Base-by-base conservation (phyloP, 129 eudicot genomes). In the Rutidosis leptorrhynchoides region DNA sequence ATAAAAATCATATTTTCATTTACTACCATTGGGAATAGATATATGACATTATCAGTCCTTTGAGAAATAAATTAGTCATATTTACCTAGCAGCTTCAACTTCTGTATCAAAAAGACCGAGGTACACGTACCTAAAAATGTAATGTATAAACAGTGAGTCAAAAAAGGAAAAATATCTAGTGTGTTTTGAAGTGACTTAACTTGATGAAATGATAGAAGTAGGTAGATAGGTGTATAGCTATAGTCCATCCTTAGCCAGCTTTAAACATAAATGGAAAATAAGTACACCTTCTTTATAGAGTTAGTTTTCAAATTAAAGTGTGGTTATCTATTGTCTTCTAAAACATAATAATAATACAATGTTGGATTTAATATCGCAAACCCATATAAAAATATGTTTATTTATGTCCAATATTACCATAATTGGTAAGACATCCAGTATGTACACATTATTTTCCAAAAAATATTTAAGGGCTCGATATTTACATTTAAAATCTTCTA, bases 21-120 rank as follows among this genome's bases (percentile, higher is more conserved):
- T 20, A 27, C 23, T 25, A 35, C 58, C 65, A 2, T 37, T 26
- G 21, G 12, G 15, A 70, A 63, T 72, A 54, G 51, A 67, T 2
- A 26, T 20, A 69, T 46, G 68, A 71, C 62, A 57, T 9, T 19
- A 46, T 65, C 24, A 78, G 60, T 64, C 77, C 75, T 73, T 62
- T 28, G 20, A 80, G 59, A 67, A 71, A 25, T 43, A 6, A 60
- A 67, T 24, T 37, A 15, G 59, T 32, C 71, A 58, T 27, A 72
- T 81, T 40, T 48, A 94, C 99, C 90, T 94, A 71, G 99, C 99
- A 70, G 99, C 99, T 84, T 94, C 99, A 61, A 89, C 73, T 81
- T 94, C 99, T 25, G 96, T 86, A 80, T 94, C 97, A 76, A 94
- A 94, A 26, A 94, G 95, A 16, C 99, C 99, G 82, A 94, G 70